phyloP scores from a whole-genome alignment of 1,284 basidiomycete species.

The Macrocybe sp. region DNA sequence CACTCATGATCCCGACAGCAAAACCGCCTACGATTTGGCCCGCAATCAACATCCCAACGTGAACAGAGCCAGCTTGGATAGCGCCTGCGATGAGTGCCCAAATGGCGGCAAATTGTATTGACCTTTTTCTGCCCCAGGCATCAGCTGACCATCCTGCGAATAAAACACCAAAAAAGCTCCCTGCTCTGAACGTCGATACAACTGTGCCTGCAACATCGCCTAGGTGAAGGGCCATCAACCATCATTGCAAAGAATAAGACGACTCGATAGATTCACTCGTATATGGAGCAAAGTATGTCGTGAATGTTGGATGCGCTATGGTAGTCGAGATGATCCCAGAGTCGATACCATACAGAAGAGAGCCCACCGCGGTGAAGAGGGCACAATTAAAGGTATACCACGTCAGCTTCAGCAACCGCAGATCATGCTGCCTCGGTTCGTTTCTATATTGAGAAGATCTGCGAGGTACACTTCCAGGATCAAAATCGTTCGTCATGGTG shows the following conservation, averaged over 20 bases:
- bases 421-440: too few species aligned
- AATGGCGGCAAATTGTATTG: conserved; percentile 5
- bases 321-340: conserved; percentile 7
- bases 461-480: too few species aligned
- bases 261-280: conserved; percentile 1
- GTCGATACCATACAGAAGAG: conserved; percentile 9
- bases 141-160: conserved; percentile 9
- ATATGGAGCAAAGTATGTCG: conserved; percentile 6
- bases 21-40: conserved; percentile 8
- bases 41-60: conserved; percentile 7
- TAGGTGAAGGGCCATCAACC: neutral
- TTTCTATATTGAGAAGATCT: too few species aligned
- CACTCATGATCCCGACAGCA: conserved; percentile 7
- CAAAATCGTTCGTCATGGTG: too few species aligned
- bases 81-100: conserved; percentile 8
- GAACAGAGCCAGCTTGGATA: conserved; percentile 5
- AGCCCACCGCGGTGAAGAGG: conserved; percentile 4
- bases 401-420: neutral
- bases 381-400: conserved; percentile 11
- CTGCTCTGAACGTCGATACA: conserved; percentile 5
- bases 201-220: conserved; percentile 7
- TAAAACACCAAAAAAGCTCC: conserved; percentile 4
- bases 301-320: conserved; percentile 6
- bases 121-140: conserved; percentile 5
- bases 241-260: neutral